Conservation (phyloP, 192 early-diverging fungal species). For the Podila epigama region DNA sequence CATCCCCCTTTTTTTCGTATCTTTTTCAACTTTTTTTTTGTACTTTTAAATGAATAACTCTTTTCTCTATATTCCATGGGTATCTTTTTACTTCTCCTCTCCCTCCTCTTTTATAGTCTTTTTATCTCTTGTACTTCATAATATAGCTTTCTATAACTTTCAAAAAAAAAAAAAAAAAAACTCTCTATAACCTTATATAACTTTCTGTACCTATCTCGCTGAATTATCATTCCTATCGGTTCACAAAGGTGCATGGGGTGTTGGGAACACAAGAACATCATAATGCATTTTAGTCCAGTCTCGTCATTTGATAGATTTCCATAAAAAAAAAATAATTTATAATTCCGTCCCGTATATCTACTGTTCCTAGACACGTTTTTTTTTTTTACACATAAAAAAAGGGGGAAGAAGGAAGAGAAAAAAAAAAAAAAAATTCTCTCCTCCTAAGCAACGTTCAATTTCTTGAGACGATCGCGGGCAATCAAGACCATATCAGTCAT, state of each 20-base stretch:
- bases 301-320: too few species aligned
- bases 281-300: too few species aligned
- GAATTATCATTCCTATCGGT: too few species aligned
- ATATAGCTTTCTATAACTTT: too few species aligned
- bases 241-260: too few species aligned
- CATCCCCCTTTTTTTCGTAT: neutral
- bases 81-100: neutral
- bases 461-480: conserved; percentile 80
- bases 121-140: neutral
- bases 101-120: neutral
- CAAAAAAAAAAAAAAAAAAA: too few species aligned
- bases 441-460: conserved; percentile 53
- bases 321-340: too few species aligned
- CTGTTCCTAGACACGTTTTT: neutral
- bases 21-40: neutral
- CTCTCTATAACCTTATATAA: too few species aligned
- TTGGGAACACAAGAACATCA: too few species aligned
- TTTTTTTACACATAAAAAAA: too few species aligned
- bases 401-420: neutral
- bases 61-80: neutral
- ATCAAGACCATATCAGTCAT: conserved; percentile 83
- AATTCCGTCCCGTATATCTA: too few species aligned
- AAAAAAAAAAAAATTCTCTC: neutral
- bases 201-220: too few species aligned
- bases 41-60: conserved; percentile 1